phyloP scores from a whole-genome alignment of 345 rosid genomes.

The Litchi chinensis region DNA sequence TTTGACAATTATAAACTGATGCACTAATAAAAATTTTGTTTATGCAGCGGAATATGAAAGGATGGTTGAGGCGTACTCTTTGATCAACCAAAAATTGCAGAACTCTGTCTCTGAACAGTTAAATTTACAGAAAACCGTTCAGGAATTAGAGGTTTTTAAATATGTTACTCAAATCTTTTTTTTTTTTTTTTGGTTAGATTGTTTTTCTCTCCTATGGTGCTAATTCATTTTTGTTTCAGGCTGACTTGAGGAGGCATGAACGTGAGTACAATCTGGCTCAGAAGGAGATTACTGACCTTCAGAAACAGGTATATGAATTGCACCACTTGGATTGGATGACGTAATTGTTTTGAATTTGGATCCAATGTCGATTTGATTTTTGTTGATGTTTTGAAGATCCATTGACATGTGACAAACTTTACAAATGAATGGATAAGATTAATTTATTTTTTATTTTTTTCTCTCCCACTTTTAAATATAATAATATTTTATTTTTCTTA shows the following conservation, averaged over 20 bases:
- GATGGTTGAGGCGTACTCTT: conserved; percentile 77
- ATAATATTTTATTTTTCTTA: too few species aligned
- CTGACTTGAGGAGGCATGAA: conserved; percentile 76
- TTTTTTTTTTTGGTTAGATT: conserved; percentile 13
- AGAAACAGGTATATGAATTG: conserved; percentile 63
- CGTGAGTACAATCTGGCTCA: conserved; percentile 68
- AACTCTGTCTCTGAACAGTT: conserved; percentile 65
- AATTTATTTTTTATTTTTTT: too few species aligned
- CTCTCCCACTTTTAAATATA: too few species aligned
- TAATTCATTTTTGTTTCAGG: conserved; percentile 45
- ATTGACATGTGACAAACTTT: too few species aligned
- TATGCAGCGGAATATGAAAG: conserved; percentile 86
- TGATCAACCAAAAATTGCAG: conserved; percentile 76
- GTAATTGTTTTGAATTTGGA: neutral
- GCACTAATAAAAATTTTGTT: conserved; percentile 10
- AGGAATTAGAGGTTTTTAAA: conserved; percentile 70
- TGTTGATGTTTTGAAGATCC: too few species aligned
- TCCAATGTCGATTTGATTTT: too few species aligned
- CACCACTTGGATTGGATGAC: neutral
- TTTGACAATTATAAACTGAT: neutral
- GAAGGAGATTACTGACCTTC: conserved; percentile 82
- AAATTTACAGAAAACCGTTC: conserved; percentile 67
- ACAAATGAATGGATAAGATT: too few species aligned
- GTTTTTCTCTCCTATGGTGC: neutral
- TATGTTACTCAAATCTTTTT: conserved; percentile 3